phyloP scores from a whole-genome alignment of 257 asterid genomes.

The Solanum rostratum region DNA sequence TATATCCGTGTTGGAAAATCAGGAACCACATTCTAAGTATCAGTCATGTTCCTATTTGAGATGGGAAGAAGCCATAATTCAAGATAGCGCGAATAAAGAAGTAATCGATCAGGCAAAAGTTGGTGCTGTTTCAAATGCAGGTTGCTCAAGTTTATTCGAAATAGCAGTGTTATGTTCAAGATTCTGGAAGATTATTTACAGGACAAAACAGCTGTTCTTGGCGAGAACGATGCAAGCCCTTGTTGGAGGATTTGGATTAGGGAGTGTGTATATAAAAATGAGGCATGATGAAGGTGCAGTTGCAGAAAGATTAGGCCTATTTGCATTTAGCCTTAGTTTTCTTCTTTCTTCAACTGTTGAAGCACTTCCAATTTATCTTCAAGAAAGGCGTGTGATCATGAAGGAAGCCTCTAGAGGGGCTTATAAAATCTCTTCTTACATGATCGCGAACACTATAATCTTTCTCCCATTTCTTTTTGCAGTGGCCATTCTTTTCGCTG shows the following conservation, averaged over 20 bases:
- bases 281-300: slow-evolving; percentile 62
- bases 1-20: slow-evolving; percentile 31
- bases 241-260: slow-evolving; percentile 75
- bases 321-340: slow-evolving; percentile 74
- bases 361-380: slow-evolving; percentile 84
- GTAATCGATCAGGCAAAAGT: not conserved
- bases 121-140: not conserved
- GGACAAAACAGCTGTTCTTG: slow-evolving; percentile 70
- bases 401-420: not conserved
- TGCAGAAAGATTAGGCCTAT: slow-evolving; percentile 65
- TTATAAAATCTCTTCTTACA: too few species aligned
- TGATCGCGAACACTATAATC: too few species aligned
- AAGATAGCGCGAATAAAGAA: not conserved
- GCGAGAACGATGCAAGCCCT: slow-evolving; percentile 83
- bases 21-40: slow-evolving; percentile 19
- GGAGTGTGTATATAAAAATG: slow-evolving; percentile 52
- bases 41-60: slow-evolving; percentile 10
- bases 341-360: slow-evolving; percentile 92
- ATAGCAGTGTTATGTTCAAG: slow-evolving; percentile 46
- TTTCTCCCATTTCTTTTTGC: too few species aligned
- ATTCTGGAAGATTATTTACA: slow-evolving; percentile 67
- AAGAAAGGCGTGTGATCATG: slow-evolving; percentile 65
- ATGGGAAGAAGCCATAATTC: slow-evolving; percentile 4
- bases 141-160: slow-evolving; percentile 23
- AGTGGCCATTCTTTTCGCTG: too few species aligned